These are phyloP conservation scores for Phytophthora macrochlamydospora DNA, from an alignment of 352 stramenopile species.

Conservation along the genomic window DNA sequence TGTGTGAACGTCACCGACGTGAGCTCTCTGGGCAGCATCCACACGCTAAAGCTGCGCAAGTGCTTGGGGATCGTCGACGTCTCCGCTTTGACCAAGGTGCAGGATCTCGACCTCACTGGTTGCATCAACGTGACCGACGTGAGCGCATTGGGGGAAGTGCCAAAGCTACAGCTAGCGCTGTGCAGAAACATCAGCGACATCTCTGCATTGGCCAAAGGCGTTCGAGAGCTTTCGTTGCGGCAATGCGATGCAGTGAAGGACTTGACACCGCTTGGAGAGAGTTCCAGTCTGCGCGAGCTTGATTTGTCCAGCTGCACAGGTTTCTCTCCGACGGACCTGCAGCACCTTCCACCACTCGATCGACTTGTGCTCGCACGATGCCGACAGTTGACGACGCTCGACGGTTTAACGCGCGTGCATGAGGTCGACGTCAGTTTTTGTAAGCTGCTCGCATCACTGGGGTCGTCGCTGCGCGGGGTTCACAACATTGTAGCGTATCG, in stretches of 20 bases:
- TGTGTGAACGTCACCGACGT: constrained; percentile 70
- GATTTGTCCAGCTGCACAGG: constrained; percentile 61
- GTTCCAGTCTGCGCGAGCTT: constrained; percentile 44
- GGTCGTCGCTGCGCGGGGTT: constrained; percentile 31
- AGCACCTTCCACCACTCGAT: constrained; percentile 40
- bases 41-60: constrained; percentile 59
- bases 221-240: constrained; percentile 52
- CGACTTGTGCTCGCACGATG: constrained; percentile 65
- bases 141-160: constrained; percentile 44
- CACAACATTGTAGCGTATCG: constrained; percentile 55
- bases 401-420: constrained; percentile 44
- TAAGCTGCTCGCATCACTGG: constrained; percentile 46
- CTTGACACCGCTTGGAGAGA: constrained; percentile 44
- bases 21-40: constrained; percentile 43
- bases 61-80: constrained; percentile 49
- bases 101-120: constrained; percentile 62
- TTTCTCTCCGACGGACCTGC: constrained; percentile 40
- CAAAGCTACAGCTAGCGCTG: constrained; percentile 58
- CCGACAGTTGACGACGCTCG: constrained; percentile 44
- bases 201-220: constrained; percentile 37
- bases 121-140: constrained; percentile 63
- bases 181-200: constrained; percentile 61
- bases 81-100: constrained; percentile 38
- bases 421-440: constrained; percentile 80
- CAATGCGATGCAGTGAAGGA: constrained; percentile 55